Base-by-base conservation (phyloP, 768 basidiomycete species). In the Neoboletus brunneissimus region DNA sequence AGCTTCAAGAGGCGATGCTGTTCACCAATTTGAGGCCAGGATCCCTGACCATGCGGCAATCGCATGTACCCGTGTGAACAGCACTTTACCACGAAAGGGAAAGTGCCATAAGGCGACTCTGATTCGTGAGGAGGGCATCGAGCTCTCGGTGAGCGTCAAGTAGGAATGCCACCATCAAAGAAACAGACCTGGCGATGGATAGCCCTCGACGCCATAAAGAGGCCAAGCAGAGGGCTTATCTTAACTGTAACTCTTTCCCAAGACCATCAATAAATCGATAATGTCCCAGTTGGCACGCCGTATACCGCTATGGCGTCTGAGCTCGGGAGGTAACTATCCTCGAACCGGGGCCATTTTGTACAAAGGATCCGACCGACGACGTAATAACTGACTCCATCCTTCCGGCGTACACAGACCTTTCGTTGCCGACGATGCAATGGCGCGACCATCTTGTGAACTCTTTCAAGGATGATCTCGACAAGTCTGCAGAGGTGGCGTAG, bases 11-110 rank as follows among this genome's bases (percentile, higher is more conserved):
- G 57, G 64, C 54, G 47, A 43, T 40, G 48, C 27, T n/a, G 31
- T 38, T 42, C 35, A 40, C 45, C 22, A 18, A 34, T 25, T 46
- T 38, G 27, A 32, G 11, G 23, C 18, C 35, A 37, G 15, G 31
- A 47, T 27, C 56, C 55, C 57, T 65, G 48, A 64, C 48, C 65
- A 69, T 46, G 59, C 50, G 37, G 57, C 40, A 23, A 37, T 37
- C 42, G 55, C 62, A 56, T 58, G 64, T 46, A 43, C 18, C 23
- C 48, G 5, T 51, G 51, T 35, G 51, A 51, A 48, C 27, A 20
- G 29, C 37, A 46, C 27, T n/a, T 29, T 18, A 11, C 9, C 18
- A 18, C 16, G 18, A 46, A 6, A 37, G 35, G 43, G 15, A 48
- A 42, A 25, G 38, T 58, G 46, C 43, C 57, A 40, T 52, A 48